Evolutionary conservation across 2,329 filamentous ascomycete species (phyloP), one percentile per base, ranked within the genome.

Genomic region (Dendryphion nanum): DNA sequence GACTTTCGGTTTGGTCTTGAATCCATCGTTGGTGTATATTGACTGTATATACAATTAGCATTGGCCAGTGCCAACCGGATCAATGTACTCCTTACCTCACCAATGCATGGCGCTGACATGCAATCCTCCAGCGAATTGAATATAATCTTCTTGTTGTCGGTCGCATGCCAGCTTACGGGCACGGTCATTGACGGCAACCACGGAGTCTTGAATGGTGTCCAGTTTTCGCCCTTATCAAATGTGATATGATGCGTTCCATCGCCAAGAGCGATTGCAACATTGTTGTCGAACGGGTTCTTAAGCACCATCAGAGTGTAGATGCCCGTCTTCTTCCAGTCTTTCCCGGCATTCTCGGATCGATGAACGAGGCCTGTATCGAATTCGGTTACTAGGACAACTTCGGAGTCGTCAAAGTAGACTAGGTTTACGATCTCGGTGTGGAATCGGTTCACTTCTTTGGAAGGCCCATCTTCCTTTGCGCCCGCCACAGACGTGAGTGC

Each of bases 361-460:
- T 83, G 89, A 35, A 95, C 75, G 45, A 80, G 81, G 42, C 77
- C 75, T 28, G 77, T 76, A 12, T 74, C 65, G 34, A 72, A 59
- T 61, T 95, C 86, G 54, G 85, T 82, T 59, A 89, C 82, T 31
- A 97, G 68, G 42, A 95, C 74, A 35, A 85, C 79, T 63, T 95
- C 84, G 50, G 87, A 90, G 64, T 91, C 87, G 58, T 93, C 84
- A 61, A 98, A 97, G 69, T 95, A 98, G 69, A 86, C 85, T 49
- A 96, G 72, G 61, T 82, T 82, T 37, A 70, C 62, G 1, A 89
- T 86, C 37, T 75, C 67, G 54, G 82, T 74, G 30, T 85, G 72
- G 68, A 96, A 86, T 32, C 76, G 67, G 37, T 73, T 85, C 42
- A 74, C 70, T 45, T 76, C 73, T 55, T 95, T 76, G 39, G 75